These are phyloP conservation scores for Nemania sp. DNA, from an alignment of 2,329 filamentous ascomycete species.

Conservation along the genomic window DNA sequence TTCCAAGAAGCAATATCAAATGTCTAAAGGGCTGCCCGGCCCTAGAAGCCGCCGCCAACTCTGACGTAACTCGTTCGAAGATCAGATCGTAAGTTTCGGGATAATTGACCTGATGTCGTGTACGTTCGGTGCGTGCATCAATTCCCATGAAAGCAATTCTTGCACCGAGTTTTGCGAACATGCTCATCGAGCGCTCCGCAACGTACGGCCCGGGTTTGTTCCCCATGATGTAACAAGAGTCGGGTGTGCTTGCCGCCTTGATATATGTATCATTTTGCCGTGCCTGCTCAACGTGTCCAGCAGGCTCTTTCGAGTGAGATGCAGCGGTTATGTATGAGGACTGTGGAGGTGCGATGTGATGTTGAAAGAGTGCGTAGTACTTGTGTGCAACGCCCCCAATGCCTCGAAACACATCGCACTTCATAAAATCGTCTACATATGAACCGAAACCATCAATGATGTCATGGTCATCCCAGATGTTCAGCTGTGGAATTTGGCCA, in stretches of 20 bases:
- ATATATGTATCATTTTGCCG: constrained; percentile 80
- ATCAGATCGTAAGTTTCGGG: constrained; percentile 85
- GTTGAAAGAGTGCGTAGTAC: constrained; percentile 98
- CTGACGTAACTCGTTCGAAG: constrained; percentile 73
- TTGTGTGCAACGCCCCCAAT: constrained; percentile 93
- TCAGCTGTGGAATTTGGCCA: constrained; percentile 91
- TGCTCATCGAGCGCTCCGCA: constrained; percentile 79
- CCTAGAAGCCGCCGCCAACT: constrained; percentile 69
- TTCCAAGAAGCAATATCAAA: constrained; percentile 82
- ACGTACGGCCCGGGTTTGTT: constrained; percentile 85
- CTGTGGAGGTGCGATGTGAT: constrained; percentile 81
- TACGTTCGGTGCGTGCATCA: constrained; percentile 93
- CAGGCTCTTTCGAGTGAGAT: constrained; percentile 64
- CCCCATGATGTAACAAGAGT: constrained; percentile 79
- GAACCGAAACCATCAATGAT: constrained; percentile 93
- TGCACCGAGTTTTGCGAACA: constrained; percentile 82
- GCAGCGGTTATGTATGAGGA: constrained; percentile 78
- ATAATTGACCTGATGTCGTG: constrained; percentile 92
- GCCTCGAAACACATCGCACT: constrained; percentile 86
- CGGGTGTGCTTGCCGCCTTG: constrained; percentile 49
- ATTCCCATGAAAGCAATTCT: constrained; percentile 84
- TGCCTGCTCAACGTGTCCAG: constrained; percentile 64
- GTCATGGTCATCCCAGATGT: constrained; percentile 98
- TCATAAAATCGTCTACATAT: constrained; percentile 93
- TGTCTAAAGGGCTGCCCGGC: constrained; percentile 82